phyloP scores from a whole-genome alignment of 1,284 basidiomycete genomes.

The Moesziomyces aphidis region DNA sequence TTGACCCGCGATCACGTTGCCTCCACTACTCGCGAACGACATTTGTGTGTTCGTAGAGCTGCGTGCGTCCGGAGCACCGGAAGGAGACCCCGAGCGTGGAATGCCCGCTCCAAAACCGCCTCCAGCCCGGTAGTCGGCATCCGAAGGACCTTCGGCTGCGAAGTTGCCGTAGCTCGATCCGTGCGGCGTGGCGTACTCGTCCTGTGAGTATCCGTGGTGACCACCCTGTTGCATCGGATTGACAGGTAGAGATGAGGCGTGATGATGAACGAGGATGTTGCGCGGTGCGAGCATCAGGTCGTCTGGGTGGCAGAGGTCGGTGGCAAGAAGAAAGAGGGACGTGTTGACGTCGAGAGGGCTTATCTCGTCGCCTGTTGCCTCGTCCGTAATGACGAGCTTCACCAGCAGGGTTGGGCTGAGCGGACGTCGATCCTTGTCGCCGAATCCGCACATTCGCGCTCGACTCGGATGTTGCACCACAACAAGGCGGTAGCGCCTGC shows the following conservation, averaged over 20 bases:
- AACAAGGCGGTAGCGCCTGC: conserved; percentile 49
- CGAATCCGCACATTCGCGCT: conserved; percentile 62
- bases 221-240: conserved; percentile 28
- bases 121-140: conserved; percentile 23
- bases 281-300: conserved; percentile 51
- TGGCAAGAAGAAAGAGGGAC: conserved; percentile 60
- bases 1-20: conserved; percentile 26
- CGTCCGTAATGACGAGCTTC: conserved; percentile 57
- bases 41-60: conserved; percentile 1
- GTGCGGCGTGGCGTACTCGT: conserved; percentile 17
- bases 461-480: conserved; percentile 60
- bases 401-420: conserved; percentile 61
- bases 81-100: conserved; percentile 10
- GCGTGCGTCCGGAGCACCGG: background rate
- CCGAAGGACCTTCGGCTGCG: conserved; percentile 4
- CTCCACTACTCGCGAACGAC: conserved; percentile 23
- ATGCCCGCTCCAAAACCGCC: background rate
- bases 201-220: conserved; percentile 8
- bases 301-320: conserved; percentile 60
- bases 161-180: conserved; percentile 24
- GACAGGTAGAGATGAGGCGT: conserved; percentile 42
- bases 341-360: conserved; percentile 58
- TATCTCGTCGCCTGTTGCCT: conserved; percentile 50
- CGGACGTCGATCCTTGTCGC: conserved; percentile 63
- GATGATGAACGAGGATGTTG: conserved; percentile 58